phyloP scores from a whole-genome alignment of 164 flowering plant genomes.

The Brasenia schreberi region DNA sequence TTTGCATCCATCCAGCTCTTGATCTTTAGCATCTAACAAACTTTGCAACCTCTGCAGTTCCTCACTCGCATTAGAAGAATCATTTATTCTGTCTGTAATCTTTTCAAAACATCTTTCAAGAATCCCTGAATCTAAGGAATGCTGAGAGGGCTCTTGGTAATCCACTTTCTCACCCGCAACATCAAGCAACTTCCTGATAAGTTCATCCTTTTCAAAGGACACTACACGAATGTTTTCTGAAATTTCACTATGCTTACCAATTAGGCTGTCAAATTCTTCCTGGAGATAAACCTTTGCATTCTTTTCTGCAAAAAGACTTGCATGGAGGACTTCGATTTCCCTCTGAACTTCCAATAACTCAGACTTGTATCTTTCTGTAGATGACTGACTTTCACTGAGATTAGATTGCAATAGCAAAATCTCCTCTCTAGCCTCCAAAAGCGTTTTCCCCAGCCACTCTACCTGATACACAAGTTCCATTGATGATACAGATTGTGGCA shows the following conservation, averaged over 20 bases:
- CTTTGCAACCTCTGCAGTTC: constrained; percentile 35
- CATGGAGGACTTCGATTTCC: constrained; percentile 39
- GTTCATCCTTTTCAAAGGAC: constrained; percentile 10
- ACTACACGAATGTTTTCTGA: constrained; percentile 24
- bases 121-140: constrained; percentile 21
- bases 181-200: constrained; percentile 4
- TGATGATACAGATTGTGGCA: constrained; percentile 44
- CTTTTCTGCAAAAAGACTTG: constrained; percentile 37
- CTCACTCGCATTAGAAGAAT: constrained; percentile 24
- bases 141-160: constrained; percentile 14
- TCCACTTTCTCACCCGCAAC: constrained; percentile 5
- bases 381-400: constrained; percentile 9
- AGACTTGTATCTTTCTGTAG: constrained; percentile 6
- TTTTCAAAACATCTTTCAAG: constrained; percentile 43
- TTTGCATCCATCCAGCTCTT: constrained; percentile 35
- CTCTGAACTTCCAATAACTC: constrained; percentile 19
- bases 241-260: constrained; percentile 26
- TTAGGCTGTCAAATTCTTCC: constrained; percentile 37
- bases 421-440: constrained; percentile 34
- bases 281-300: constrained; percentile 47
- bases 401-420: constrained; percentile 24
- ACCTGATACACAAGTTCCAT: constrained; percentile 34
- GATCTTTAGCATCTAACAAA: constrained; percentile 41
- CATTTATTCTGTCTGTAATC: constrained; percentile 28
- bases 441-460: constrained; percentile 53